Base-by-base conservation (phyloP, 2,329 filamentous ascomycete species). In the Lizonia empirigonia region DNA sequence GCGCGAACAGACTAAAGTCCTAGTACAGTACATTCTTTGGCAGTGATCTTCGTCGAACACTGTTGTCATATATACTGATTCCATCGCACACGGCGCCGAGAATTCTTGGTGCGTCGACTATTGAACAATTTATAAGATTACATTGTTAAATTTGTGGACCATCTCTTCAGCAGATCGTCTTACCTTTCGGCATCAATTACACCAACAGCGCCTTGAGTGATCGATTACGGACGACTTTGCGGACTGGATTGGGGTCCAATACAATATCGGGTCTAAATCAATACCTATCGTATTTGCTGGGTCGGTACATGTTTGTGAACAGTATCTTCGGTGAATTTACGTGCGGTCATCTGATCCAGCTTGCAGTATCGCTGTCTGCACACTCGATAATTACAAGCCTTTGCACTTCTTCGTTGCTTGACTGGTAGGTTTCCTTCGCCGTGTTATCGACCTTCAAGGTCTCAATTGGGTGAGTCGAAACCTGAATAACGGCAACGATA, bases 151-250 rank as follows among this genome's bases (percentile, higher is more conserved):
- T n/a, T n/a, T n/a, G n/a, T n/a, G n/a, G n/a, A n/a, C n/a, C n/a
- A n/a, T n/a, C n/a, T 81, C 58, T 64, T 80, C 34, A 80, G 81
- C 54, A 77, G 73, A 32, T 82, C 79, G 2, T 81, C 81, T 60
- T 82, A 67, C 49, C n/a, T n/a, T 39, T 67, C 22, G 48, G 38
- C 34, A 51, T 65, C 10, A 55, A 61, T 19, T 61, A 63, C 1
- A 59, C 64, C 7, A 60, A 59, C 19, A 60, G 65, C 24, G 56
- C 79, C 1, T 82, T 82, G 72, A 76, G 36, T 81, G 76, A 60
- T 74, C 74, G 7, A 75, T 82, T 39, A 77, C 82, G 73, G 78
- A 77, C 52, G 77, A 76, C 4, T 80, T 77, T 44, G 60, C 81
- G 16, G 78, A 78, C 2, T 76, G 81, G 35, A 36, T 80, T 7